Evolutionary conservation across 2,329 filamentous ascomycete genomes (phyloP).

Genomic region (Fusarium chuoi): DNA sequence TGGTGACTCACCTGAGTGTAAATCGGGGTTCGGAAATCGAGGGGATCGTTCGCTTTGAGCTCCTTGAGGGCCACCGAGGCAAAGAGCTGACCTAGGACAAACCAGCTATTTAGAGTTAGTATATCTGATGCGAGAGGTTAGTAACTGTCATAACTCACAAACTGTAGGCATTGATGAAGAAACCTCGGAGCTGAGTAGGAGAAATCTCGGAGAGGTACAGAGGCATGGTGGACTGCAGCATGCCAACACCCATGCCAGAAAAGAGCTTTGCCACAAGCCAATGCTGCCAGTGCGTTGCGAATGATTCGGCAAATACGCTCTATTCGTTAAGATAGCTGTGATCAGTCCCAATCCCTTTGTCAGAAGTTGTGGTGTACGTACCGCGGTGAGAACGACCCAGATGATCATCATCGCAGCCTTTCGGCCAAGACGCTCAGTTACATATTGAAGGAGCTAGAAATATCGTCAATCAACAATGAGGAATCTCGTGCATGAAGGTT

Average conservation of each 20-base stretch:
- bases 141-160: background rate
- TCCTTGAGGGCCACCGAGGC: background rate
- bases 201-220: background rate
- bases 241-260: background rate
- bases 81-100: background rate
- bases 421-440: background rate
- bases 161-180: background rate
- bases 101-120: background rate
- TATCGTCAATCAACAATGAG: fast-evolving
- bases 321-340: fast-evolving
- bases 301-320: background rate
- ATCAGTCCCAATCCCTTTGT: background rate
- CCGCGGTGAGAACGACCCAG: background rate
- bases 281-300: background rate
- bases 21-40: background rate
- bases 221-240: background rate
- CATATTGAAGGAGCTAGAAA: background rate
- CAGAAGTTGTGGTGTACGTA: background rate
- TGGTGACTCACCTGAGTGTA: background rate
- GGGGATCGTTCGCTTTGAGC: background rate
- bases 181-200: background rate
- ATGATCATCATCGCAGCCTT: background rate
- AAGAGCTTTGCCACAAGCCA: background rate
- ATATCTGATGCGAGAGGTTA: fast-evolving
- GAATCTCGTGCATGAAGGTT: fast-evolving